Conservation (phyloP, 768 basidiomycete genomes). For the Lentinula guzmanii region DNA sequence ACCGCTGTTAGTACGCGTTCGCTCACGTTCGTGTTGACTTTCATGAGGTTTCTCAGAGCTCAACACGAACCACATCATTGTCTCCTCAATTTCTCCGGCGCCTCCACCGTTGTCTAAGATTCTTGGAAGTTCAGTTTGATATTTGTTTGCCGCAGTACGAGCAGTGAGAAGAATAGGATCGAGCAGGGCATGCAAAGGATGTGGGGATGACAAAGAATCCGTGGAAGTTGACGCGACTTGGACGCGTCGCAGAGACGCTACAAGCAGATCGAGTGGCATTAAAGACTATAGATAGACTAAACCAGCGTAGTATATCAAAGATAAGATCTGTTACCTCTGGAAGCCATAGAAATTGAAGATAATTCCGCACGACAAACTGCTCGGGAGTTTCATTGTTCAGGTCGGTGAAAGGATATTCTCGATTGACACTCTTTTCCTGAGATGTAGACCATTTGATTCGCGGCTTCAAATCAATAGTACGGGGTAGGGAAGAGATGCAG, state of each 20-base stretch:
- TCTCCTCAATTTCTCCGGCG: constrained; percentile 60
- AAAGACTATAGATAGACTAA: constrained; percentile 43
- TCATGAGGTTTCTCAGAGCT: constrained; percentile 50
- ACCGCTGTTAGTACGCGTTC: constrained; percentile 13
- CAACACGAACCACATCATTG: constrained; percentile 72
- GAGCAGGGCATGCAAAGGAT: constrained; percentile 54
- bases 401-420: constrained; percentile 50
- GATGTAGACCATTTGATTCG: constrained; percentile 44
- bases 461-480: neutral
- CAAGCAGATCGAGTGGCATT: constrained; percentile 56
- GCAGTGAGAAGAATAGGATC: constrained; percentile 61
- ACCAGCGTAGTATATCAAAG: neutral
- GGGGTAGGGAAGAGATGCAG: neutral
- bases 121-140: constrained; percentile 54
- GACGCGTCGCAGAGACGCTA: constrained; percentile 52
- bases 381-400: constrained; percentile 40
- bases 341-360: constrained; percentile 75
- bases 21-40: constrained; percentile 18
- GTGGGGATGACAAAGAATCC: constrained; percentile 20
- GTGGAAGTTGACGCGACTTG: constrained; percentile 24
- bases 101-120: constrained; percentile 56
- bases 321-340: constrained; percentile 46
- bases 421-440: constrained; percentile 53
- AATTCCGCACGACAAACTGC: constrained; percentile 55
- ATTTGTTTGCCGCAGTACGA: constrained; percentile 50